Evolutionary conservation across 140 eudicot genomes (phyloP), one percentile per base, ranked within the genome.

Genomic region (Stevia rebaudiana): DNA sequence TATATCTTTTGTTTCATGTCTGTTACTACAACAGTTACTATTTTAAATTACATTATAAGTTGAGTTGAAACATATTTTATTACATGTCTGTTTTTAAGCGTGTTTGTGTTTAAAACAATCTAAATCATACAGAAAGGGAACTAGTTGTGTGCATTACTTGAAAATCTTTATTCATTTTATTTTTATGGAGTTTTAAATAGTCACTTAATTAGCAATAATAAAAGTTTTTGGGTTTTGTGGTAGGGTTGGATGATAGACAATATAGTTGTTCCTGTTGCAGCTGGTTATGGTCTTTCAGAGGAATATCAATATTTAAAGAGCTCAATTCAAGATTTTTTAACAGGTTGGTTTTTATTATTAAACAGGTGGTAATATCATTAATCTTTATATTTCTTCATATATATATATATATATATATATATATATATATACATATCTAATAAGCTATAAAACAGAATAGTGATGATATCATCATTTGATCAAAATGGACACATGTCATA

Each of bases 161-260:
- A 1, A 53, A 23, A 21, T 22, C 8, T 22, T 51, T 46, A 36
- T 51, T 55, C 18, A 22, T 60, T 5, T 56, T 30, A 70, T 40
- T 39, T 15, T n/a, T 17, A 57, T 47, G 3, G 6, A 30, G 71
- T n/a, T 74, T 46, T 17, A 5, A 5, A 22, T 24, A 12, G 42
- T 31, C 16, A 11, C 30, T 40, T n/a, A 43, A 24, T 61, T 60
- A 15, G 36, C 15, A 9, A 30, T 75, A 37, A 73, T 17, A 30
- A 17, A 41, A 40, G 17, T 69, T 46, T 44, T 18, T 43, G 11
- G 16, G 16, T 16, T 3, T 36, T 63, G 74, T 77, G 73, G 55
- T 61, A 92, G 98, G 96, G 76, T 19, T 92, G 95, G 98, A 79
- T 85, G 82, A 85, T 92, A 65, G 99, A 92, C 65, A 77, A 82